Evolutionary conservation across 306 rosid genomes (phyloP), one percentile per base, ranked within the genome.

Genomic region (Sphenostylis stenocarpa): DNA sequence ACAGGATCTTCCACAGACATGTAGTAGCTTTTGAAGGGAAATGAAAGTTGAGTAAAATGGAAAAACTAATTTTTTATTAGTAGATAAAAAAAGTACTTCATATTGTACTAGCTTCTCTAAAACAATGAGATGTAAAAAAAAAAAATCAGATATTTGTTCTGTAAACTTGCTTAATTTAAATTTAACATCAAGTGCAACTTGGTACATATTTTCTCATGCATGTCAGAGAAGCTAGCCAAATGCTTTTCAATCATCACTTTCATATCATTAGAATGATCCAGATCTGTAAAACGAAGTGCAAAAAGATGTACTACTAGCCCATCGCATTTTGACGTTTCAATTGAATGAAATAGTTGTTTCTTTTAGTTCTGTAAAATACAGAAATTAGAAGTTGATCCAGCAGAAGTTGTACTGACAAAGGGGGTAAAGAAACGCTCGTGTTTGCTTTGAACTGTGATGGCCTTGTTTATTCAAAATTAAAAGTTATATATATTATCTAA

Each of bases 401-500:
- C 70, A 29, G 1, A 75, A 44, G 9, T 13, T 58, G 56, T 17
- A 19, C 24, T 43, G 15, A 15, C 29, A 58, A 41, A 43, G 5
- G 64, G 33, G 11, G 6, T 1, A 5, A 38, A n/a, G 43, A 11
- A 17, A 11, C 12, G 31, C 6, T 31, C 17, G 7, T 45, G 38
- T 10, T 45, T 6, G 49, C 48, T 48, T 29, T 17, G 17, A 52
- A n/a, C 4, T 28, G 17, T 48, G 28, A 41, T 64, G 63, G 39
- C 7, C 8, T 2, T n/a, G 34, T 62, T 63, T 41, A 4, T 67
- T 20, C 39, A 65, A 76, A 36, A 52, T 5, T 10, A 39, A 38
- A 38, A n/a, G 6, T 21, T 51, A 36, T 56, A 44, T 75, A 19
- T 43, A 52, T 70, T n/a, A 33, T 73, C 67, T 64, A 82, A 72